Evolutionary conservation across 805 yeast species (phyloP).

Genomic region (Yamadazyma phyllophila): DNA sequence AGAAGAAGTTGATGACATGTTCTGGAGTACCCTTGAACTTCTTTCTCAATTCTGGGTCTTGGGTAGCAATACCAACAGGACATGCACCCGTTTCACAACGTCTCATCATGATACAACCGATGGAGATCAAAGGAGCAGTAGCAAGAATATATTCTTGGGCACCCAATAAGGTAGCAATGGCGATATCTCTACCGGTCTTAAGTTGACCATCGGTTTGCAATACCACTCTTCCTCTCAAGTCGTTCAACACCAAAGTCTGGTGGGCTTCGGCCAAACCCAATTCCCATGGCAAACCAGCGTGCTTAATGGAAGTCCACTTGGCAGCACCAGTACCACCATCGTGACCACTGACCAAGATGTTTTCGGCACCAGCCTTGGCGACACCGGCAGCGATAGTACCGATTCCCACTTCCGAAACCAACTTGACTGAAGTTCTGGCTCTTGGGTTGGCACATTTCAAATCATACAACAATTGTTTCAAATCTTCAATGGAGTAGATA

Average conservation of each 20-base stretch:
- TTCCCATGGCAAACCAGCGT: slow-evolving; percentile 99
- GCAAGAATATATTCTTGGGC: slow-evolving; percentile 99
- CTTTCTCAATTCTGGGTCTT: slow-evolving; percentile 88
- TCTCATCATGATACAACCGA: slow-evolving; percentile 97
- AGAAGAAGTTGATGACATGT: slow-evolving; percentile 96
- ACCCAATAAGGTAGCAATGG: slow-evolving; percentile 92
- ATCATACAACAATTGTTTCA: slow-evolving; percentile 94
- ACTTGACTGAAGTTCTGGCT: slow-evolving; percentile 93
- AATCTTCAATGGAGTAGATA: slow-evolving; percentile 95
- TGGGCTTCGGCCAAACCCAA: slow-evolving; percentile 97
- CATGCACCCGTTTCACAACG: slow-evolving; percentile 84
- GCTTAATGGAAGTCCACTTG: slow-evolving; percentile 93
- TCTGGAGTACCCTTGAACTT: slow-evolving; percentile 97
- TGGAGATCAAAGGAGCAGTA: slow-evolving; percentile 91
- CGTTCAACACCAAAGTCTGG: slow-evolving; percentile 93
- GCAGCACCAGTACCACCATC: slow-evolving; percentile 99
- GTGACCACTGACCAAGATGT: slow-evolving; percentile 92
- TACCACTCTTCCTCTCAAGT: slow-evolving; percentile 90
- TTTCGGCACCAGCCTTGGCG: slow-evolving; percentile 98
- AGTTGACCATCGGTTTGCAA: slow-evolving; percentile 99
- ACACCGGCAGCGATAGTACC: slow-evolving; percentile 99
- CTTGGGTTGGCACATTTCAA: slow-evolving; percentile 96
- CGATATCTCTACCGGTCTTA: slow-evolving; percentile 95
- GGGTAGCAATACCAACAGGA: slow-evolving; percentile 99
- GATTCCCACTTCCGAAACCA: slow-evolving; percentile 97